Conservation (phyloP, 106 monocot species). For the Hemerocallis citrina region DNA sequence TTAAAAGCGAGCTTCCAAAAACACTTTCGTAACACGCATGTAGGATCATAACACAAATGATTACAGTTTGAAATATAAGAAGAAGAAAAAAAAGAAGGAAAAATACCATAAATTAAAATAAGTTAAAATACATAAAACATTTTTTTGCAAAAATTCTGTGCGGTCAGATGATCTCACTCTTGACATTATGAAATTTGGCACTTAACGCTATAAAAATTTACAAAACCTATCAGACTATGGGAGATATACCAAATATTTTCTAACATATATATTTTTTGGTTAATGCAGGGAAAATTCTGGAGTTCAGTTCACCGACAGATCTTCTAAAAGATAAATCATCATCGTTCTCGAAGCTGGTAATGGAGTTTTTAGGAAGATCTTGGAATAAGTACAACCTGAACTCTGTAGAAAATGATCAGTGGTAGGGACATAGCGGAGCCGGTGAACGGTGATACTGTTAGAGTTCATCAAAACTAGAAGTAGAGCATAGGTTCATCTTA, state of each 20-base stretch:
- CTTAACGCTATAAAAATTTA: too few species aligned
- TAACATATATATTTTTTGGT: neutral
- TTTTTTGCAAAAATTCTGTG: neutral
- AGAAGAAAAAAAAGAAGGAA: too few species aligned
- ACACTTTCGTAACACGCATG: too few species aligned
- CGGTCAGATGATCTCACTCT: too few species aligned
- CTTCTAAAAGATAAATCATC: conserved; percentile 53
- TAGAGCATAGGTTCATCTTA: too few species aligned
- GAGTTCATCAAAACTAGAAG: neutral
- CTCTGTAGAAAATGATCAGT: conserved; percentile 9
- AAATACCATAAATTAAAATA: too few species aligned
- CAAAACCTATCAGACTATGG: too few species aligned
- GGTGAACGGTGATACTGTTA: neutral
- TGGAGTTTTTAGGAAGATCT: conserved; percentile 45
- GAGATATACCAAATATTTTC: neutral
- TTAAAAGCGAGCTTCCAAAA: too few species aligned
- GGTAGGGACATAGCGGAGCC: neutral
- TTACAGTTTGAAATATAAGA: too few species aligned
- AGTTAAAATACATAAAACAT: neutral
- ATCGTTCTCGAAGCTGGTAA: conserved; percentile 62
- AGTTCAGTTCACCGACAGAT: conserved; percentile 46
- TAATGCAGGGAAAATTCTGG: conserved; percentile 60
- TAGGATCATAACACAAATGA: too few species aligned
- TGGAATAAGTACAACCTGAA: conserved; percentile 12
- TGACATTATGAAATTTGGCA: too few species aligned